Evolutionary conservation across 2,329 filamentous ascomycete genomes (phyloP).

Genomic region (Stachybotrys echinatus): DNA sequence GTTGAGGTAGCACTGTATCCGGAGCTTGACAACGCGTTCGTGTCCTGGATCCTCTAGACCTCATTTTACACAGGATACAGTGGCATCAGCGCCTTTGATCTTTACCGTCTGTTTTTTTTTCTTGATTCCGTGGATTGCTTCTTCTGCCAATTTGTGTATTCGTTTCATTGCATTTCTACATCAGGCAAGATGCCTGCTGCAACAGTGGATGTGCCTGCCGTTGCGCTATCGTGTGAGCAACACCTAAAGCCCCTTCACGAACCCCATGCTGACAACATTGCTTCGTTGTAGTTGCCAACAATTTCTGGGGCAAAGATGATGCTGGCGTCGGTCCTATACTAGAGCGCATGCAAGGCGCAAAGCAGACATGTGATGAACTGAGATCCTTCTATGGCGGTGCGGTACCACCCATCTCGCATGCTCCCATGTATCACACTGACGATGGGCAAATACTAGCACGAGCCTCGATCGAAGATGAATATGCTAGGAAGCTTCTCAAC

Average conservation of each 20-base stretch:
- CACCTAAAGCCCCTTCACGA: neutral
- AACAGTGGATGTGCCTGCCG: constrained; percentile 56
- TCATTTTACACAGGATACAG: no score
- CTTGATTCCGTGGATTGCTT: constrained; percentile 6
- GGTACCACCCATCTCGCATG: constrained; percentile 13
- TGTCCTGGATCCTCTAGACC: no score
- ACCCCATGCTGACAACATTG: constrained; percentile 10
- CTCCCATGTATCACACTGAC: neutral
- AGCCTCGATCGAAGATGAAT: constrained; percentile 94
- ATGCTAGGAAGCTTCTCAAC: constrained; percentile 80
- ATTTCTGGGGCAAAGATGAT: constrained; percentile 99
- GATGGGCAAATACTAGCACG: constrained; percentile 51
- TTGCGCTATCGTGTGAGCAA: constrained; percentile 61
- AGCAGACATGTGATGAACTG: constrained; percentile 90
- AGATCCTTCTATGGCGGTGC: constrained; percentile 82
- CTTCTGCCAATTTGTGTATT: neutral
- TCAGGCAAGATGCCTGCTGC: constrained; percentile 52
- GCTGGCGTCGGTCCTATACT: constrained; percentile 88
- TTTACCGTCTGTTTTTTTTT: constrained; percentile 5
- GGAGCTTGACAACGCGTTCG: no score
- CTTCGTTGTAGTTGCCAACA: constrained; percentile 74
- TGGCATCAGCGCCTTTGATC: no score
- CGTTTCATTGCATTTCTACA: no score
- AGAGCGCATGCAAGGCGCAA: constrained; percentile 90
- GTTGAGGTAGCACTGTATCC: no score